Evolutionary conservation across 2,329 filamentous ascomycete species (phyloP).

Genomic region (Myriosclerotinia curreyana): DNA sequence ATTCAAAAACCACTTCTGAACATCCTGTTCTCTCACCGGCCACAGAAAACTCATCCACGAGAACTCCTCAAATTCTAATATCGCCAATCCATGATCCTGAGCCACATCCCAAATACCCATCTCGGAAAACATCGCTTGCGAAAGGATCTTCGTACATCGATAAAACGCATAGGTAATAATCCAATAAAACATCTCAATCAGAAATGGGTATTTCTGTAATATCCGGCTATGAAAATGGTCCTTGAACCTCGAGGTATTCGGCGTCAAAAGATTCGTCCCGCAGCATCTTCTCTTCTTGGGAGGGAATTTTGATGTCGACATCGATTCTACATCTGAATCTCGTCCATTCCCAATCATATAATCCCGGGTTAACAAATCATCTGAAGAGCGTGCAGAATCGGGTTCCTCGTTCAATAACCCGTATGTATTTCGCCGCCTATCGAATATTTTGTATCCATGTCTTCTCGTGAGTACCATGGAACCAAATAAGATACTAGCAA

Average conservation of each 20-base stretch:
- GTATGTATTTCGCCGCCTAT: slow-evolving; percentile 23
- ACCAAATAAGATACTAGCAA: slow-evolving; percentile 38
- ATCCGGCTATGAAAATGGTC: slow-evolving; percentile 59
- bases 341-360: slow-evolving; percentile 32
- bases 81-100: slow-evolving; percentile 52
- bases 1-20: slow-evolving; percentile 57
- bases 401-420: slow-evolving; percentile 33
- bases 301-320: slow-evolving; percentile 38
- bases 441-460: slow-evolving; percentile 33
- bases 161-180: slow-evolving; percentile 47
- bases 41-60: slow-evolving; percentile 51
- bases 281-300: slow-evolving; percentile 52
- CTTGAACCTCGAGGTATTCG: slow-evolving; percentile 60
- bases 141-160: slow-evolving; percentile 34
- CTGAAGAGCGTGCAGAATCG: slow-evolving; percentile 36
- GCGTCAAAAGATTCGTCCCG: slow-evolving; percentile 50
- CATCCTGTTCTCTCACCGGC: slow-evolving; percentile 49
- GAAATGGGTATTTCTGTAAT: slow-evolving; percentile 62
- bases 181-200: slow-evolving; percentile 68
- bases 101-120: slow-evolving; percentile 53
- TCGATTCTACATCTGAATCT: slow-evolving; percentile 29
- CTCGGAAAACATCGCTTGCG: slow-evolving; percentile 40
- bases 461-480: slow-evolving; percentile 38
- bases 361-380: slow-evolving; percentile 35
- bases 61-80: slow-evolving; percentile 55